A percentile compares a stretch with the other conserved stretches of the same genome.
Evolutionary conservation across 495 filamentous ascomycete species (phyloP).

Genomic region (Neurospora sp.): DNA sequence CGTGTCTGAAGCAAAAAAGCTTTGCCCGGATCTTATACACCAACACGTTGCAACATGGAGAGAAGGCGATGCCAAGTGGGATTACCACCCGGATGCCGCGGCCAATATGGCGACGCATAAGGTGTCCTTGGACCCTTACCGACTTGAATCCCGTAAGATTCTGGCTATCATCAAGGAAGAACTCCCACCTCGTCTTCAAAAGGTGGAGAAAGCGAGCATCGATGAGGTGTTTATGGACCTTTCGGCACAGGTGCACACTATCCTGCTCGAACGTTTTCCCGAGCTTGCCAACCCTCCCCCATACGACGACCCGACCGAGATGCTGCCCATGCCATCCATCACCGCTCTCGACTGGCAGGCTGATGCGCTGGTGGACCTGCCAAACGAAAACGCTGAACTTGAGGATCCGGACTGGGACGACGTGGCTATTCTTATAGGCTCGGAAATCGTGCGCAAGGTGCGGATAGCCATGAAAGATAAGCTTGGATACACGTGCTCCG

Average conservation of each 20-base stretch:
- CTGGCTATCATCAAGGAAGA: constrained; percentile 69
- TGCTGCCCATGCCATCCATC: constrained; percentile 62
- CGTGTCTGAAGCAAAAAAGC: constrained; percentile 72
- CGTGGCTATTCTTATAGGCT: constrained; percentile 72
- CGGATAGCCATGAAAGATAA: constrained; percentile 45
- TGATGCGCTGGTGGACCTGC: constrained; percentile 69
- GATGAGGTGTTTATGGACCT: constrained; percentile 90
- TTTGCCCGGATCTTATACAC: constrained; percentile 72
- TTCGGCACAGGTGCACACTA: constrained; percentile 66
- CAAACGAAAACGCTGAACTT: constrained; percentile 59
- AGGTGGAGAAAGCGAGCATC: constrained; percentile 84
- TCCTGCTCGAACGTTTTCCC: constrained; percentile 69
- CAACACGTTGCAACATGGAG: constrained; percentile 95
- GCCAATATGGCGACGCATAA: constrained; percentile 78
- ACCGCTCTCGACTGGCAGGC: constrained; percentile 72
- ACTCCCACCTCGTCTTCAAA: constrained; percentile 51
- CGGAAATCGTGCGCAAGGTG: constrained; percentile 76
- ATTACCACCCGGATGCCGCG: constrained; percentile 70
- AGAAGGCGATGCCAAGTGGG: constrained; percentile 85
- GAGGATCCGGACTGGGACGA: constrained; percentile 96
- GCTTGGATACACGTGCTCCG: constrained; percentile 78
- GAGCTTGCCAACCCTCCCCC: constrained; percentile 54
- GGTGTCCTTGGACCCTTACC: constrained; percentile 87
- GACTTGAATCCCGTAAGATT: constrained; percentile 75
- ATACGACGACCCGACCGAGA: constrained; percentile 61